Evolutionary conservation across 1,284 basidiomycete species (phyloP), one percentile per base, ranked within the genome.

Genomic region (Cryptococcus sp.): DNA sequence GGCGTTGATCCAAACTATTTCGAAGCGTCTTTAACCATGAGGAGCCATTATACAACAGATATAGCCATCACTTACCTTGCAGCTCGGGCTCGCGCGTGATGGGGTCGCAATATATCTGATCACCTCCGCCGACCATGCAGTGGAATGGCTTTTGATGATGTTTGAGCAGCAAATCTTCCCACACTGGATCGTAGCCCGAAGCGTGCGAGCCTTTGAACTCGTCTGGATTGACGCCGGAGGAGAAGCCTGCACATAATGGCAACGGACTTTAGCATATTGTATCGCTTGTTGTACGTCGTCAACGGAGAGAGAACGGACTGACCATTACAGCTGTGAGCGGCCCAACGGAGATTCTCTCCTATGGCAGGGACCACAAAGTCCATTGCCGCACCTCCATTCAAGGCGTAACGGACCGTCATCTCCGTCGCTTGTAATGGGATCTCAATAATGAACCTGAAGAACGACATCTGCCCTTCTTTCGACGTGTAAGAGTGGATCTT

Each of bases 391-490:
- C 93, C 90, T 23, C 84, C 78, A 69, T 94, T 93, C 63, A 93
- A 81, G 46, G 83, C 73, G 74, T 98, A 98, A 53, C 80, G 82
- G 47, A 96, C 83, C n/a, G 82, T 79, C 83, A 91, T 89, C 78
- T 95, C 91, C 39, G 81, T 78, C 8, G 82, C 77, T 5, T 83
- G 82, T 8, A 98, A 76, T 5, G 91, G 91, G 55, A 99, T 83
- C 65, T 89, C 85, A 55, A 98, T 85, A 74, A 89, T 83, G 81
- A 98, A 98, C 54, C 96, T 84, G 91, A 93, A 98, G 80, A 99
- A 99, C 1, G 91, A 92, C 72, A 84, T 91, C 0, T 88, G 87
- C 16, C 91, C 80, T 44, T 84, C 82, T 55, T 80, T 77, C 17
- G 88, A 87, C 19, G 82, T 80, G 78, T 94, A 93, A 10, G 89